Evolutionary conservation across 75 land plant genomes (phyloP), one percentile per base, ranked within the genome.

Genomic region (Pinus albicaulis): DNA sequence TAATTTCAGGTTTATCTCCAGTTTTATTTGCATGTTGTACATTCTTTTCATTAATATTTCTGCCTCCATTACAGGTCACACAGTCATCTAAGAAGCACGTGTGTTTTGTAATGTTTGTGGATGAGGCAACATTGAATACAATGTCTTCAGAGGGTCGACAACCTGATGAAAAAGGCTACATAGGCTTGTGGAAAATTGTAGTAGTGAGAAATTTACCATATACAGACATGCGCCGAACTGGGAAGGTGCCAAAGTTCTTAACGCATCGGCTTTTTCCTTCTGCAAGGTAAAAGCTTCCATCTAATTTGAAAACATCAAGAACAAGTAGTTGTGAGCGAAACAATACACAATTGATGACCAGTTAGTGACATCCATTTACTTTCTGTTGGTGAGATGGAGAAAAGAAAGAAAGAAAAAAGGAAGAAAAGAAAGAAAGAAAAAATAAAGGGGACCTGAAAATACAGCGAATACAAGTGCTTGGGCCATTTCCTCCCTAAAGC

Each of bases 61-160:
- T 17, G 28, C 77, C 48, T 60, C 73, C 74, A 25, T 56, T 77
- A 76, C 88, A 98, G 99, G 83, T 98, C 20, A 82, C 98, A 36
- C 87, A 85, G 34, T 76, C 81, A 36, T 92, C 90, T 36, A 92
- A 86, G 89, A 95, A 88, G 82, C 89, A 88, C 74, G 98, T 95
- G 23, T 98, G 99, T 63, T 98, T 98, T 87, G 96, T 92, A 5
- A 92, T 98, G 96, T 98, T 98, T 77, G 83, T 95, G 78, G 99
- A 98, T 84, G 94, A 89, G 65, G 58, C 31, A 24, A 95, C 93
- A 26, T 79, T 92, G 88, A 86, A 92, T 76, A 92, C 86, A 16
- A 86, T 98, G 78, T 53, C 77, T 13, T 72, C 88, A 62, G 99
- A 98, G 57, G 93, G 93, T 7, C 92, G 88, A 53, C 77, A 60